Base-by-base conservation (phyloP, 1,284 basidiomycete genomes). In the Pterulicium gracile region DNA sequence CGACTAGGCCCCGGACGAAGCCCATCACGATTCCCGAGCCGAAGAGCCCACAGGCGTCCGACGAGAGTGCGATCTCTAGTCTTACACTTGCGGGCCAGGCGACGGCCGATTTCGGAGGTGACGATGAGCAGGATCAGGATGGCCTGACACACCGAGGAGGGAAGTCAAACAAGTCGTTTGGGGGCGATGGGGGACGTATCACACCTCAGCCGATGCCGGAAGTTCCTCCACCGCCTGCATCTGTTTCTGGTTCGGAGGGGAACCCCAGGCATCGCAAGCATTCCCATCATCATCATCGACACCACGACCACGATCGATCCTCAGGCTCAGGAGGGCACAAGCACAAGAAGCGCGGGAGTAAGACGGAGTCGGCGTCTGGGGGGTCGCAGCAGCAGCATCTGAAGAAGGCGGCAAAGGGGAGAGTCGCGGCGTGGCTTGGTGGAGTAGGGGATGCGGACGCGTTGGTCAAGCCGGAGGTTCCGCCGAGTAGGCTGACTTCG, bases 361-460 rank as follows among this genome's bases (percentile, higher is more conserved):
- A 18, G n/a, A 5, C 7, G 7, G 7, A 18, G 7, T 7, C 15
- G 36, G 15, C 7, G 4, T 7, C 7, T 15, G 15, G 15, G 5
- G n/a, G 27, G 10, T 32, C 27, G 27, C n/a, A 7, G 7, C 7
- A 32, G 27, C 10, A 32, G 7, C 36, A 39, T 39, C 36, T 10
- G 7, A 55, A 75, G 43, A 61, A 68, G 40, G 74, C 73, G 42
- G 75, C 78, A 14, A 81, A 81, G 50, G 81, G 81, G 2, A 65
- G 81, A n/a, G 77, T 88, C 12, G 69, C 82, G n/a, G 81, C 78
- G 12, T 88, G 84, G 84, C 54, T 88, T 48, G 81, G 79, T 34
- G 71, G 64, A 17, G 74, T 85, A 43, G 27, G 27, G 27, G 66
- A 72, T 7, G 73, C 67, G 23, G 63, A 60, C 10, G 67, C 75